Conservation (phyloP, 2,329 filamentous ascomycete species). For the Plectosphaerella cucumerina region DNA sequence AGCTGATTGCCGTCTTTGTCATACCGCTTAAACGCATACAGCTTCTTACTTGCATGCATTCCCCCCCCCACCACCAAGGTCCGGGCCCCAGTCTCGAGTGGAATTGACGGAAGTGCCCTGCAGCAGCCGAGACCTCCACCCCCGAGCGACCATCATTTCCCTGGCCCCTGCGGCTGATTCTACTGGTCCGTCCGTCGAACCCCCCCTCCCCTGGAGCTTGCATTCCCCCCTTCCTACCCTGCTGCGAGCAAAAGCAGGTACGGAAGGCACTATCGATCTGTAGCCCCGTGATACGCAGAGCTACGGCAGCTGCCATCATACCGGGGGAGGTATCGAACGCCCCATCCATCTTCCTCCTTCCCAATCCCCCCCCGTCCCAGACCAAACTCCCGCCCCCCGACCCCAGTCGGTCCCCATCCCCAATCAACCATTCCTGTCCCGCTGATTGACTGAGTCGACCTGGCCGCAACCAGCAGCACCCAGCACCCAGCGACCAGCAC, state of each 20-base stretch:
- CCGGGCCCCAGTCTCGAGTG: no score
- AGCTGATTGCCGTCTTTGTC: no score
- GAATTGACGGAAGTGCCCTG: no score
- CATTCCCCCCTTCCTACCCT: conserved; percentile 13
- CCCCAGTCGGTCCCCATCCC: no score
- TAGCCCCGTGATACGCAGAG: conserved; percentile 7
- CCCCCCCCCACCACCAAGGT: no score
- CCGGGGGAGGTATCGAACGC: conserved; percentile 1
- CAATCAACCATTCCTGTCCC: no score
- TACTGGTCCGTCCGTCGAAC: conserved; percentile 12
- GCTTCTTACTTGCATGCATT: no score
- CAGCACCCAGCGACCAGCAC: neutral
- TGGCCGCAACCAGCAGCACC: neutral
- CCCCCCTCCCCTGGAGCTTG: conserved; percentile 15
- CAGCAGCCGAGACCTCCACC: neutral
- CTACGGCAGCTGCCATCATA: no score
- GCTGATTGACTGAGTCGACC: neutral
- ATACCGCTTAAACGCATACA: no score
- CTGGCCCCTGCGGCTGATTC: conserved; percentile 10
- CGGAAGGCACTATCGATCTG: no score
- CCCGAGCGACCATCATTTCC: conserved; percentile 13
- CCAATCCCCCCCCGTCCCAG: neutral
- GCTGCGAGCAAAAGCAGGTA: no score
- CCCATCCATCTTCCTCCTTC: conserved; percentile 9
- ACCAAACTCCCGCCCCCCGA: no score